Evolutionary conservation across 1,284 basidiomycete genomes (phyloP).

Genomic region (Takashimella koratensis): DNA sequence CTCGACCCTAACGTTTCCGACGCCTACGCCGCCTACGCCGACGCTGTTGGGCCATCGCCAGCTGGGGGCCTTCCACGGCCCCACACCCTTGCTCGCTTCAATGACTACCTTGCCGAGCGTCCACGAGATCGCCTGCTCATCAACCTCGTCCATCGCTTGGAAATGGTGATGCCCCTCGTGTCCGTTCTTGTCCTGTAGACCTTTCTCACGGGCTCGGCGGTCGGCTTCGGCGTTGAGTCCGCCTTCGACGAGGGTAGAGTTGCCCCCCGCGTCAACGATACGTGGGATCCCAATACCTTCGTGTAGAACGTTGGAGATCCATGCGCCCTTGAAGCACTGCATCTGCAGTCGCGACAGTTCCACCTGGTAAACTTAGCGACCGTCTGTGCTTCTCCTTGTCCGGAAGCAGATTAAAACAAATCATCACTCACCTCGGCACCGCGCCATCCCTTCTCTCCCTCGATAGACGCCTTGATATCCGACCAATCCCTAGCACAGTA

Average conservation of each 20-base stretch:
- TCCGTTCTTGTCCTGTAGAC: conserved; percentile 52
- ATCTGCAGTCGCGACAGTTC: conserved; percentile 82
- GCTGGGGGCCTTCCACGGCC: conserved; percentile 37
- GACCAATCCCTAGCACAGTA: conserved; percentile 83
- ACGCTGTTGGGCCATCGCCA: neutral
- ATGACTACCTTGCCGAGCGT: conserved; percentile 97
- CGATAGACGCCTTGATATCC: conserved; percentile 67
- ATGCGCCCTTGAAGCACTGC: conserved; percentile 99
- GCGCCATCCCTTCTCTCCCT: conserved; percentile 63
- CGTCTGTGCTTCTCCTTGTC: neutral
- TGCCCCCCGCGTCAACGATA: conserved; percentile 77
- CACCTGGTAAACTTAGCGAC: conserved; percentile 55
- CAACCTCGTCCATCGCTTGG: conserved; percentile 88
- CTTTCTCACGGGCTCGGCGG: conserved; percentile 71
- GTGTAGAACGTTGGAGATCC: conserved; percentile 94
- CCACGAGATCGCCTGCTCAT: conserved; percentile 92
- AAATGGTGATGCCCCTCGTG: conserved; percentile 58
- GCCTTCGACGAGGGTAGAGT: conserved; percentile 51
- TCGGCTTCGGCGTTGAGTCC: conserved; percentile 62
- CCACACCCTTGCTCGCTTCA: conserved; percentile 74
- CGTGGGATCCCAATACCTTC: conserved; percentile 94
- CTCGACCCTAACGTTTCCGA: conserved; percentile 19
- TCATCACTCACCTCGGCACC: conserved; percentile 55
- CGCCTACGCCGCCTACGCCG: conserved; percentile 4
- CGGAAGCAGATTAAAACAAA: neutral